Percentiles rank a stretch among this genome's conserved stretches.
These are phyloP conservation scores for Dendrobium nobile DNA, from an alignment of 106 monocot species.

Conservation along the genomic window DNA sequence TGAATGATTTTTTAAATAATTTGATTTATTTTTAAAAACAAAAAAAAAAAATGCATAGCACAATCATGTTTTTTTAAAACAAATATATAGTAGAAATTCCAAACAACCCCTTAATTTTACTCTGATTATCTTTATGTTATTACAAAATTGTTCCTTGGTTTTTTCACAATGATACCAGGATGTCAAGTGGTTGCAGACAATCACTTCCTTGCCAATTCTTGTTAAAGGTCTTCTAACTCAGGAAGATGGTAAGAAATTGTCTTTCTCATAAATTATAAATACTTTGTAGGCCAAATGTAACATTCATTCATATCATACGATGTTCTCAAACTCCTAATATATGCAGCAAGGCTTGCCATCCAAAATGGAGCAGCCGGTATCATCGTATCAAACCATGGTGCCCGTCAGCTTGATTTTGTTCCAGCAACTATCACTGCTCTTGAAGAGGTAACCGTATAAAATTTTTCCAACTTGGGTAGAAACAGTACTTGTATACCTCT, in stretches of 20 bases:
- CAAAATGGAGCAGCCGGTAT: constrained; percentile 51
- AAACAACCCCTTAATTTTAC: not conserved
- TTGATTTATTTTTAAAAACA: too few relatives aligned
- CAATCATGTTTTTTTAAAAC: not conserved
- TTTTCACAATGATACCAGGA: constrained; percentile 16
- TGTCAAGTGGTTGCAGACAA: constrained; percentile 50
- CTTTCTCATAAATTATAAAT: not conserved
- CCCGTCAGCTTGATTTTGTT: constrained; percentile 62
- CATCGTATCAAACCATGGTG: constrained; percentile 71
- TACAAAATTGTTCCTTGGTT: not conserved
- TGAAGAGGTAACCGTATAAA: constrained; percentile 40
- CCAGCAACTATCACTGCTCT: constrained; percentile 50
- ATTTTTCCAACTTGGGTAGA: not conserved
- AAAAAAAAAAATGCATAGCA: not conserved
- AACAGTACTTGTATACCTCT: not conserved
- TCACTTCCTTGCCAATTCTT: constrained; percentile 46
- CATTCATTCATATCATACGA: not conserved
- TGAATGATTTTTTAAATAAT: not conserved
- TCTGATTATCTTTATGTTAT: not conserved
- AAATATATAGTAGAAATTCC: not conserved
- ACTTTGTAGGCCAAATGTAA: not conserved
- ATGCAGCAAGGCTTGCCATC: constrained; percentile 47
- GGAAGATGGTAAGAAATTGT: constrained; percentile 30
- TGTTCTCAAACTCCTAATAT: not conserved
- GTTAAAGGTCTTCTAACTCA: constrained; percentile 51